phyloP scores from a whole-genome alignment of 108 stramenopile genomes.

The Chaetoceros tenuissimus region DNA sequence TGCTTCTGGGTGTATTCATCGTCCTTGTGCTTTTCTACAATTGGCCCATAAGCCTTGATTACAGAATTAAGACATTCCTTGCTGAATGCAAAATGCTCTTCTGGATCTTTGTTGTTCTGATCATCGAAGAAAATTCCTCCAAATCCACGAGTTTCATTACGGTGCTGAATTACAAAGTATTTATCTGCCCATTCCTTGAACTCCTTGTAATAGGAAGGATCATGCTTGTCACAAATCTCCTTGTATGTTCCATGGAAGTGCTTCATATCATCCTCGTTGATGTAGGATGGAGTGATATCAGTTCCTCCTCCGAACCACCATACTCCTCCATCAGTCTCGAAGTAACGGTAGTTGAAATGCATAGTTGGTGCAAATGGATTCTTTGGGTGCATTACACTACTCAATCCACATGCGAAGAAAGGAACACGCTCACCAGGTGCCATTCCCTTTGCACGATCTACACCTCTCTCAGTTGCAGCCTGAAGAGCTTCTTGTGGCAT shows the following conservation, averaged over 20 bases:
- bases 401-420: conserved; percentile 94
- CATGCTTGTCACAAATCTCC: conserved; percentile 90
- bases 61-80: conserved; percentile 78
- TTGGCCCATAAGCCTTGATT: conserved; percentile 82
- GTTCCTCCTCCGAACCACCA: conserved; percentile 97
- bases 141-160: conserved; percentile 89
- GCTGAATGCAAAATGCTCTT: conserved; percentile 75
- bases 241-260: conserved; percentile 97
- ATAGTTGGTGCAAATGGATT: conserved; percentile 94
- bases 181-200: conserved; percentile 97
- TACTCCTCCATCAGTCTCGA: conserved; percentile 94
- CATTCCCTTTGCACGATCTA: conserved; percentile 85
- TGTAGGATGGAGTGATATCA: conserved; percentile 94
- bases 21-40: conserved; percentile 79
- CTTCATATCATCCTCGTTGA: conserved; percentile 87
- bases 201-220: conserved; percentile 83
- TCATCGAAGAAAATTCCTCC: conserved; percentile 99
- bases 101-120: conserved; percentile 84
- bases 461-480: conserved; percentile 91
- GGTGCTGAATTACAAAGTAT: conserved; percentile 90
- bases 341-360: conserved; percentile 99
- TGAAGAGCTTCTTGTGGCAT: conserved; percentile 85
- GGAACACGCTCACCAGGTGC: conserved; percentile 81
- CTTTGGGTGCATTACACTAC: conserved; percentile 94
- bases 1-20: conserved; percentile 76